Evolutionary conservation across 164 flowering plant species (phyloP), one percentile per base, ranked within the genome.

Genomic region (Macadamia tetraphylla): DNA sequence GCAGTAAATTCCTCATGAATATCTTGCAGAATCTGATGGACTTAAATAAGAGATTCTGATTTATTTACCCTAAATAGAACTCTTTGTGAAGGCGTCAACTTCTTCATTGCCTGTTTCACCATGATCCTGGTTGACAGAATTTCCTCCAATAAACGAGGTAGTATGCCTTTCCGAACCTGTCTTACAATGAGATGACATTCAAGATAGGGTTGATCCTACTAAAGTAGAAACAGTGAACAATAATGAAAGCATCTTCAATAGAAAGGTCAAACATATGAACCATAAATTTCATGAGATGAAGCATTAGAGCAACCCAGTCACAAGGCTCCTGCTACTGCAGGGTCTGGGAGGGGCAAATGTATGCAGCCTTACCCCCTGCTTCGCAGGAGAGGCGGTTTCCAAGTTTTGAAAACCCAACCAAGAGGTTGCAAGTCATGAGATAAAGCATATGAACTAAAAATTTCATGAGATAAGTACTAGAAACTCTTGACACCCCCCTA

Each of bases 31-130:
- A 64, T 46, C 51, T 46, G 51, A 9, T 29, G n/a, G 17, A 7
- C 56, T 62, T 46, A 32, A 44, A 29, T 62, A 35, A 10, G 9
- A 62, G 63, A 23, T 42, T 29, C 17, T 29, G 17, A 61, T 40
- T 66, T 70, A 61, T 40, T 66, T 70, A 91, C 97, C 92, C 94
- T 81, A 11, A 77, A 80, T 71, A 87, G 86, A 75, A 95, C 86
- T 73, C 73, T 75, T 72, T 92, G 83, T 7, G 91, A 85, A 71
- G 91, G 83, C 60, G 74, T 62, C 80, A 95, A 74, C 72, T 85
- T 92, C 70, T 89, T 95, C 92, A 95, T 89, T 66, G 97, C 91
- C 72, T 86, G 78, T 77, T 95, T 95, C 59, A 95, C 91, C 99
- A 95, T 89, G 64, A 95, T 83, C 77, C 98, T 84, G 43, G 98